Evolutionary conservation across 768 basidiomycete genomes (phyloP), one percentile per base, ranked within the genome.

Genomic region (Pisolithus sp.): DNA sequence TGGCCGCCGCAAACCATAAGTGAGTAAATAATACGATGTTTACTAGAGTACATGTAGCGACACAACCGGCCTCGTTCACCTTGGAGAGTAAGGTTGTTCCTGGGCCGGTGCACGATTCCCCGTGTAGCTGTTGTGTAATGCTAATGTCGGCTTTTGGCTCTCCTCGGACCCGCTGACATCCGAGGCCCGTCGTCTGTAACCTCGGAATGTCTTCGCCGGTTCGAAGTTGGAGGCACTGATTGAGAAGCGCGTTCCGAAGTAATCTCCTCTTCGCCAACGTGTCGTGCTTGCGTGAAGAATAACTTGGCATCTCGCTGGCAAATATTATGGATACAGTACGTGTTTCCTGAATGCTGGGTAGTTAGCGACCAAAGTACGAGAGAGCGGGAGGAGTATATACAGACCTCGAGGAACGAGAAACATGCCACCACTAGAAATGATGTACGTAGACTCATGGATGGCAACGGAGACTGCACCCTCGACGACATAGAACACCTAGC

Each of bases 261-360:
- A 13, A 51, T 57, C 28, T 68, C 72, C 3, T 66, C 69, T 23
- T 64, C 56, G 0, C 70, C 61, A 30, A 79, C 59, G 61, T 79
- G 75, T 26, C 86, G 77, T 0, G 89, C 90, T 71, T 97, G 95
- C 0, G 92, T 85, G 71, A 97, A 98, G 73, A 95, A 96, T 7
- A 98, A 69, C 60, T 79, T 82, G 20, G 85, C 91, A 46, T 87
- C 83, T 34, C 88, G 82, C 45, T 85, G 78, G 18, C 77, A 79
- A 20, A 96, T 85, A 70, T 97, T 98, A 62, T 89, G 81, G 61
- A 98, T 91, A 53, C 82, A 81, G 65, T 98, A 98, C 8, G 79
- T 80, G 66, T 98, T 98, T 18, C 93, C 93, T 93, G 57, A 1
- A 54, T 9, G 13, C 21, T 39, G 31, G 2, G 44, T 49, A 26